These are phyloP conservation scores for Orychophragmus violaceus DNA, from an alignment of 345 rosid species.

Conservation along the genomic window DNA sequence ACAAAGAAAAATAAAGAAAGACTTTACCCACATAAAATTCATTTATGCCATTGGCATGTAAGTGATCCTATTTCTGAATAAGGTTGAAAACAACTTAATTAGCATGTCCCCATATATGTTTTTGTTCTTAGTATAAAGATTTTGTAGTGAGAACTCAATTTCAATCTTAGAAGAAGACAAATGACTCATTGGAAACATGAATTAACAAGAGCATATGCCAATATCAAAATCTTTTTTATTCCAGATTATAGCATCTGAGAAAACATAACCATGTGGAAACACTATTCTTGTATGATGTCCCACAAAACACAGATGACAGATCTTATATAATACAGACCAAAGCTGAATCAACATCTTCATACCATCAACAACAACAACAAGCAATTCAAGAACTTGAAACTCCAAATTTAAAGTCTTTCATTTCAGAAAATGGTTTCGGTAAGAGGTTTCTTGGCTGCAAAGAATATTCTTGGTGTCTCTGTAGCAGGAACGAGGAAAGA, in stretches of 20 bases:
- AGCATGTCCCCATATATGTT: constrained; percentile 19
- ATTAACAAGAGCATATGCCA: constrained; percentile 21
- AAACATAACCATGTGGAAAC: constrained; percentile 21
- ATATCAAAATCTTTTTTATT: neutral
- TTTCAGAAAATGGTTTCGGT: constrained; percentile 5
- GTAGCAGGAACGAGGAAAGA: constrained; percentile 15
- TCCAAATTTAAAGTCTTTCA: neutral
- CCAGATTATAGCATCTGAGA: neutral
- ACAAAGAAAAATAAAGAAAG: neutral
- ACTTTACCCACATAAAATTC: neutral
- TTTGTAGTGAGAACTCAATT: neutral
- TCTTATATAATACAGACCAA: constrained; percentile 8
- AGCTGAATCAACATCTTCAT: neutral
- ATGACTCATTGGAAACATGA: neutral
- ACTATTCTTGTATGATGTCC: constrained; percentile 9
- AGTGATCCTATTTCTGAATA: constrained; percentile 2
- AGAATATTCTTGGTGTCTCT: constrained; percentile 28
- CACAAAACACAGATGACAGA: neutral
- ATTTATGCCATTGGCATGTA: neutral
- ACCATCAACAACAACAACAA: constrained; percentile 1
- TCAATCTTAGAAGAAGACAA: constrained; percentile 9
- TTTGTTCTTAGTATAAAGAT: neutral
- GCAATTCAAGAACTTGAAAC: neutral
- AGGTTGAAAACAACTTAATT: constrained; percentile 5
- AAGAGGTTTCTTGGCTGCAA: constrained; percentile 15